These are phyloP conservation scores for Neurospora sp. DNA, from an alignment of 495 filamentous ascomycete species.

Conservation along the genomic window DNA sequence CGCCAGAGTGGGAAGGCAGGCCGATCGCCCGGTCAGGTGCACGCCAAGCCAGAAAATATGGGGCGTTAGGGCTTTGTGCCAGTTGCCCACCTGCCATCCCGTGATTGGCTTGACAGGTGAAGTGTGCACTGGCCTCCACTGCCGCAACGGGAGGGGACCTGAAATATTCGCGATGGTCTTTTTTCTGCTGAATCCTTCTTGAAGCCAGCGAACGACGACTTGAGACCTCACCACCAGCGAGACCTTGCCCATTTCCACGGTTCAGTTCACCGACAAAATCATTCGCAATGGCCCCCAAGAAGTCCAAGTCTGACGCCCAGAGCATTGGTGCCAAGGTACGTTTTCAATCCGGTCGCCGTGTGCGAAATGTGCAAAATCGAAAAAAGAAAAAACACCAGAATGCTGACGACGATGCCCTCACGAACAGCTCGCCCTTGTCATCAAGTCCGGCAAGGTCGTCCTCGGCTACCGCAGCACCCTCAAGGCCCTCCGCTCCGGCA, in stretches of 20 bases:
- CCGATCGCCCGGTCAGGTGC: neutral
- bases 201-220: constrained; percentile 7
- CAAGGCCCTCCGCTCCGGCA: constrained; percentile 84
- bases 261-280: constrained; percentile 7
- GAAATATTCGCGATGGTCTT: neutral
- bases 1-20: constrained; percentile 8
- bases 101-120: neutral
- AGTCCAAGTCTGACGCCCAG: constrained; percentile 85
- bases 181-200: constrained; percentile 8
- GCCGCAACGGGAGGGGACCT: neutral
- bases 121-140: neutral
- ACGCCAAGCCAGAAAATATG: constrained; percentile 13
- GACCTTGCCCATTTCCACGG: neutral
- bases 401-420: neutral
- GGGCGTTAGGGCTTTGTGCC: constrained; percentile 34
- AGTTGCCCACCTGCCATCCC: neutral
- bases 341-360: neutral
- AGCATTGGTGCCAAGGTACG: constrained; percentile 66
- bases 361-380: neutral
- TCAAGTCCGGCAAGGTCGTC: constrained; percentile 81
- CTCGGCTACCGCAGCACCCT: constrained; percentile 92
- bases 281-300: constrained; percentile 78
- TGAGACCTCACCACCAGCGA: neutral
- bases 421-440: constrained; percentile 65
- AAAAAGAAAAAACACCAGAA: neutral